Percentiles rank a stretch among this genome's conserved stretches.
phyloP scores from a whole-genome alignment of 768 basidiomycete genomes.

The Infundibulicybe gibba region DNA sequence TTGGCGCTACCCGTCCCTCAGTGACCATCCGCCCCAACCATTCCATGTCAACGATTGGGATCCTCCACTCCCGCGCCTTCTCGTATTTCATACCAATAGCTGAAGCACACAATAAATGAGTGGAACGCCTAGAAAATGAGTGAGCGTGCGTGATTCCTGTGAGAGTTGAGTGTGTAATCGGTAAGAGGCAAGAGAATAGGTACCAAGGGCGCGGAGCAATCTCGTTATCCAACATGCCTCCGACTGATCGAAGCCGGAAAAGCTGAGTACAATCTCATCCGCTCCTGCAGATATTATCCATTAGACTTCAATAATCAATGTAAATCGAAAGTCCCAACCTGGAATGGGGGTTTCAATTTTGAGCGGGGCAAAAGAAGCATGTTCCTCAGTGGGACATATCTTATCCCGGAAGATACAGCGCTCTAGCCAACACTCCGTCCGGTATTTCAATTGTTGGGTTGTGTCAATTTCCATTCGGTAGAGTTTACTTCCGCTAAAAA shows the following conservation, averaged over 20 bases:
- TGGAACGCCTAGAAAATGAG: slow-evolving; percentile 63
- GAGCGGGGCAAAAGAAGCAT: slow-evolving; percentile 71
- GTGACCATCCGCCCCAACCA: slow-evolving; percentile 67
- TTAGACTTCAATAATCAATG: background rate
- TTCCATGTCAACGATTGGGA: slow-evolving; percentile 63
- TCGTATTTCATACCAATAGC: slow-evolving; percentile 70
- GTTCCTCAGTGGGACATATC: slow-evolving; percentile 64
- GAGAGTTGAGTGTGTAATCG: background rate
- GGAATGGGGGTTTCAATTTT: slow-evolving; percentile 51
- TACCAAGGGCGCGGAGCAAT: slow-evolving; percentile 67
- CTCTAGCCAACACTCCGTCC: slow-evolving; percentile 95
- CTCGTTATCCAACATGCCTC: slow-evolving; percentile 64
- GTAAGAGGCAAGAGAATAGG: slow-evolving; percentile 8
- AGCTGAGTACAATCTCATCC: slow-evolving; percentile 54
- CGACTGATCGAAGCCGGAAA: slow-evolving; percentile 74
- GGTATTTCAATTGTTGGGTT: slow-evolving; percentile 47
- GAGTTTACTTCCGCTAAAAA: slow-evolving; percentile 63
- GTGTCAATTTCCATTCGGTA: slow-evolving; percentile 54
- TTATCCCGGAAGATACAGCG: slow-evolving; percentile 74
- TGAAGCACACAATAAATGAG: slow-evolving; percentile 79
- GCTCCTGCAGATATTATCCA: slow-evolving; percentile 36
- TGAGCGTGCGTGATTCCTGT: slow-evolving; percentile 53
- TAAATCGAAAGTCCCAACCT: slow-evolving; percentile 32
- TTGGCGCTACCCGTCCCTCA: slow-evolving; percentile 21
- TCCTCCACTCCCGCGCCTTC: slow-evolving; percentile 76